Percentiles rank a stretch among this genome's conserved stretches.
These are phyloP conservation scores for Eimeria sp. DNA, from an alignment of 169 alveolate genomes.

Conservation along the genomic window DNA sequence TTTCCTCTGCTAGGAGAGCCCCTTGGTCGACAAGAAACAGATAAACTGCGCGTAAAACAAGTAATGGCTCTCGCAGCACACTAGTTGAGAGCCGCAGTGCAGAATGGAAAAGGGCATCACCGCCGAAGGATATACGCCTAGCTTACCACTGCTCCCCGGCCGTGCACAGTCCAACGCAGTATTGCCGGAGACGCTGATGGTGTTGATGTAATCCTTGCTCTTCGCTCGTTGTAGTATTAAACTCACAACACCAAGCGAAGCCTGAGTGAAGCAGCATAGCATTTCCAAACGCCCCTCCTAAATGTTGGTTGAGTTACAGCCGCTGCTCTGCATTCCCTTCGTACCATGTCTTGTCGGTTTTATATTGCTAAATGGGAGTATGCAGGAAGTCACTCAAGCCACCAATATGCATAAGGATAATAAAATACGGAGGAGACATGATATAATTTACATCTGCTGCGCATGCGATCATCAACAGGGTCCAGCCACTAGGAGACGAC, in stretches of 20 bases:
- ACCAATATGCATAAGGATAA: neutral
- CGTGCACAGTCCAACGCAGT: constrained; percentile 43
- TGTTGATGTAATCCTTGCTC: neutral
- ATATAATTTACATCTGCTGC: constrained; percentile 9
- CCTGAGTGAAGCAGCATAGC: constrained; percentile 2
- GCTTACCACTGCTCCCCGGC: constrained; percentile 57
- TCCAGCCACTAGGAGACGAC: constrained; percentile 66
- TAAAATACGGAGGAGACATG: neutral
- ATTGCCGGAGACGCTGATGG: constrained; percentile 39
- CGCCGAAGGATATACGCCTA: neutral
- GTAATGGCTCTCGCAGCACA: neutral
- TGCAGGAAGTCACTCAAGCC: neutral
- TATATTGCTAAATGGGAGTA: neutral
- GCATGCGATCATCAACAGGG: constrained; percentile 62
- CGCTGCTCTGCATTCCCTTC: neutral
- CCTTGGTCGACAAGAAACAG: constrained; percentile 28
- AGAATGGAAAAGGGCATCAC: neutral
- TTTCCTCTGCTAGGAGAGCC: constrained; percentile 47
- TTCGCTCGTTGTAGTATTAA: constrained; percentile 18
- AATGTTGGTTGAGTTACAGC: neutral
- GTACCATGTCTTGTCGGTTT: too few species aligned
- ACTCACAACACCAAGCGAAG: constrained; percentile 48
- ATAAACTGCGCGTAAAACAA: constrained; percentile 23
- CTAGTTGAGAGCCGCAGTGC: neutral
- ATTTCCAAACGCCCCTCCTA: neutral